A percentile compares a stretch with the other conserved stretches of the same genome.
Conservation (phyloP, 169 alveolate genomes). For the Plasmodium reichenowi region DNA sequence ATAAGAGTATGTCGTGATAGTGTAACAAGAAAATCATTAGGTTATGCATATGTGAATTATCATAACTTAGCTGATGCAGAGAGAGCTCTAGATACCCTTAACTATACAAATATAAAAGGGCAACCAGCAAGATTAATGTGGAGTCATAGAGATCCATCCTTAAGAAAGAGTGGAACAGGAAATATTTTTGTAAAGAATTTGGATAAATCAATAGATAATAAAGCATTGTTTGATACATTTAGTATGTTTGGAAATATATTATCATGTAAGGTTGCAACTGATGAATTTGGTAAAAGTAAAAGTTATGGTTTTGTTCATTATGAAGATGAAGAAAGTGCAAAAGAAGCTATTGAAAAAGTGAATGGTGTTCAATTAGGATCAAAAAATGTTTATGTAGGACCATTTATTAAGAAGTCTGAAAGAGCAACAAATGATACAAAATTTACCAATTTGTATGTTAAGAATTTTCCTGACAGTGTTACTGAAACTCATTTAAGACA, state of each 20-base stretch:
- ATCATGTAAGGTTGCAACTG: slow-evolving; percentile 95
- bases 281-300: slow-evolving; percentile 89
- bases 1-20: slow-evolving; percentile 95
- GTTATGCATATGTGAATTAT: slow-evolving; percentile 95
- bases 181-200: slow-evolving; percentile 96
- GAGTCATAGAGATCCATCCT: slow-evolving; percentile 94
- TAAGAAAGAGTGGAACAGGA: slow-evolving; percentile 94
- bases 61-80: slow-evolving; percentile 93
- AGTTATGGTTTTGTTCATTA: slow-evolving; percentile 98
- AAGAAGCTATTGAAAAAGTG: slow-evolving; percentile 93
- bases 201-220: slow-evolving; percentile 93
- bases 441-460: slow-evolving; percentile 93
- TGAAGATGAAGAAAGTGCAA: slow-evolving; percentile 94
- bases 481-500: slow-evolving; percentile 85
- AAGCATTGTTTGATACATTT: slow-evolving; percentile 95
- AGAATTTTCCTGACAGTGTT: slow-evolving; percentile 93
- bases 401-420: slow-evolving; percentile 90
- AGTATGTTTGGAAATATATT: slow-evolving; percentile 94
- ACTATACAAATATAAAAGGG: slow-evolving; percentile 93
- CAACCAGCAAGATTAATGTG: slow-evolving; percentile 95
- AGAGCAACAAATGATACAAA: slow-evolving; percentile 80
- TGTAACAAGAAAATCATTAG: slow-evolving; percentile 91
- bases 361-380: slow-evolving; percentile 94
- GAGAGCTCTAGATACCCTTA: slow-evolving; percentile 93
- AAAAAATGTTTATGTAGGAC: slow-evolving; percentile 92